A percentile compares a stretch with the other conserved stretches of the same genome.
These are phyloP conservation scores for Giardia duodenalis DNA, from an alignment of 208 protist species.

Conservation along the genomic window DNA sequence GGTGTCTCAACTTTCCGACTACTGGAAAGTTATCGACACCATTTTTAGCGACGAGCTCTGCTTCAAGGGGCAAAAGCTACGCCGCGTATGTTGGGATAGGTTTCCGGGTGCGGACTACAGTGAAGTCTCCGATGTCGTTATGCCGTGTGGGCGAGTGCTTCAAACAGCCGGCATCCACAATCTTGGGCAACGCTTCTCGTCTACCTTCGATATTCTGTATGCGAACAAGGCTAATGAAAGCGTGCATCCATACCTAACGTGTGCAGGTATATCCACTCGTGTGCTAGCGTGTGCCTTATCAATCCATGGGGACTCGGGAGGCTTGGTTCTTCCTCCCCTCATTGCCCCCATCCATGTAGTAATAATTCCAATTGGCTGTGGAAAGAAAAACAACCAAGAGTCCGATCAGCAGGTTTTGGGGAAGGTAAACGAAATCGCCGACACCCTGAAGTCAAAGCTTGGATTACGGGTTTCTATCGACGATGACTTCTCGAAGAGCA, in stretches of 20 bases:
- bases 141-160: constrained; percentile 49
- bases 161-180: constrained; percentile 48
- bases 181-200: constrained; percentile 49
- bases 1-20: constrained; percentile 14
- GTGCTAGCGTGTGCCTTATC: constrained; percentile 41
- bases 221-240: constrained; percentile 29
- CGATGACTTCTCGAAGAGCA: constrained; percentile 16
- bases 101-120: constrained; percentile 49
- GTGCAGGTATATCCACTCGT: constrained; percentile 50
- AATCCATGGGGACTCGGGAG: constrained; percentile 47
- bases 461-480: constrained; percentile 37
- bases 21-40: constrained; percentile 39
- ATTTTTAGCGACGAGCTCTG: constrained; percentile 37
- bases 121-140: constrained; percentile 50
- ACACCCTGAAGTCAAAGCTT: constrained; percentile 21
- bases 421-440: constrained; percentile 32
- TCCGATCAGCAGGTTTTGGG: neutral
- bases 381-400: neutral
- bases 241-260: constrained; percentile 43
- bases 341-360: constrained; percentile 43
- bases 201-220: constrained; percentile 48
- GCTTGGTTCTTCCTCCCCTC: constrained; percentile 43
- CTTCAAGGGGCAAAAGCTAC: constrained; percentile 41
- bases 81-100: constrained; percentile 46
- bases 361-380: constrained; percentile 39